phyloP scores from a whole-genome alignment of 2,329 filamentous ascomycete species.

The Penicillium olsonii region DNA sequence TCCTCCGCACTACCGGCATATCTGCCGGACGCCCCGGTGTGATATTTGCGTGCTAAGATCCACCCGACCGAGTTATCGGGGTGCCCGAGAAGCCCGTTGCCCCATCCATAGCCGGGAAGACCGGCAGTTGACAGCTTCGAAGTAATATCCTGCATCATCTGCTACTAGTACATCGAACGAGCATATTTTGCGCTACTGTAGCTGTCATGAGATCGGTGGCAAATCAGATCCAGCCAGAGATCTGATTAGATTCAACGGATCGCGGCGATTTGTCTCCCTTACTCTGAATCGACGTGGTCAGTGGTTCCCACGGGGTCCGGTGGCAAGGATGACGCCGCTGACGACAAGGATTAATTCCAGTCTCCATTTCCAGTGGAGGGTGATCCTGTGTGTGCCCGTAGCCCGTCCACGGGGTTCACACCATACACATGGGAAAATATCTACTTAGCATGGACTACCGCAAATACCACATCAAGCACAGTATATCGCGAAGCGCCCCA shows the following conservation, averaged over 20 bases:
- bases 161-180: not conserved
- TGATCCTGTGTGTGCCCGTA: no score
- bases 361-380: not conserved
- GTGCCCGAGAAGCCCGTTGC: not conserved
- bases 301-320: not conserved
- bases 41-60: not conserved
- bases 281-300: no score
- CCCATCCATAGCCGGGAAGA: not conserved
- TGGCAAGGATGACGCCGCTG: not conserved
- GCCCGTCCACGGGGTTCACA: no score
- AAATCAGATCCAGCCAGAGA: not conserved
- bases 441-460: no score
- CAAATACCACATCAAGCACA: no score
- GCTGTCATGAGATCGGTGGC: not conserved
- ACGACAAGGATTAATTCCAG: not conserved
- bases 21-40: not conserved
- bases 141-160: not conserved
- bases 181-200: not conserved
- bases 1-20: not conserved
- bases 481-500: not conserved
- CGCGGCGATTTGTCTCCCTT: not conserved
- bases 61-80: not conserved
- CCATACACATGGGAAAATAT: no score
- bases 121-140: not conserved
- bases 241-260: constrained; percentile 1